These are phyloP conservation scores for Monosporascus sp. DNA, from an alignment of 2,329 filamentous ascomycete genomes.

Conservation along the genomic window DNA sequence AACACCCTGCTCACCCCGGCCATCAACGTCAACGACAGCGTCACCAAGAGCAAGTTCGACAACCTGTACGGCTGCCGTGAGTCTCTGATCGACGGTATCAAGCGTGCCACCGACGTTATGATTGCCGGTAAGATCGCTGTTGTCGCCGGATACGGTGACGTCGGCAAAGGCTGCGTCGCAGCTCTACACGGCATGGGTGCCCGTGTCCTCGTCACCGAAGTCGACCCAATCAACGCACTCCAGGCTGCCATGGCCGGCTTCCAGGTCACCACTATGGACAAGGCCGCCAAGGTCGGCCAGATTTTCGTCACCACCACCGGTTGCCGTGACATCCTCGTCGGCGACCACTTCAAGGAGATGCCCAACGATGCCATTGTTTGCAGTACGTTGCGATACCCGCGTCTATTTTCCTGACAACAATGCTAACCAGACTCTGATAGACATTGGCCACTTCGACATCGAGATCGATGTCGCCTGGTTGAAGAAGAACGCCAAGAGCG, in stretches of 20 bases:
- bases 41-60: conserved; percentile 99
- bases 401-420: conserved; percentile 4
- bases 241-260: conserved; percentile 96
- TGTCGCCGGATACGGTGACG: conserved; percentile 97
- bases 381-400: conserved; percentile 53
- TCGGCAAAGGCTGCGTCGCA: conserved; percentile 97
- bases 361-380: conserved; percentile 97
- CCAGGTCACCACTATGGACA: conserved; percentile 97
- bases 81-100: conserved; percentile 98
- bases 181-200: conserved; percentile 97
- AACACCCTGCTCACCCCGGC: conserved; percentile 83
- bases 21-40: conserved; percentile 99
- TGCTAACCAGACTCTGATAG: conserved; percentile 31
- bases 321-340: conserved; percentile 95
- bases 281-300: conserved; percentile 82
- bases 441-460: conserved; percentile 99
- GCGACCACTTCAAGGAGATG: conserved; percentile 91
- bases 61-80: conserved; percentile 99
- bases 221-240: conserved; percentile 99
- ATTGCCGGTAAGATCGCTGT: conserved; percentile 98
- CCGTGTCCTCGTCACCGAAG: conserved; percentile 91
- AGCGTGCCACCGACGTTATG: conserved; percentile 99
- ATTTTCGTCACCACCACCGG: conserved; percentile 99
- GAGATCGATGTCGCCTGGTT: conserved; percentile 99
- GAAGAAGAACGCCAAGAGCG: conserved; percentile 90